Evolutionary conservation across 768 basidiomycete species (phyloP).

Genomic region (Saitozyma sp.): DNA sequence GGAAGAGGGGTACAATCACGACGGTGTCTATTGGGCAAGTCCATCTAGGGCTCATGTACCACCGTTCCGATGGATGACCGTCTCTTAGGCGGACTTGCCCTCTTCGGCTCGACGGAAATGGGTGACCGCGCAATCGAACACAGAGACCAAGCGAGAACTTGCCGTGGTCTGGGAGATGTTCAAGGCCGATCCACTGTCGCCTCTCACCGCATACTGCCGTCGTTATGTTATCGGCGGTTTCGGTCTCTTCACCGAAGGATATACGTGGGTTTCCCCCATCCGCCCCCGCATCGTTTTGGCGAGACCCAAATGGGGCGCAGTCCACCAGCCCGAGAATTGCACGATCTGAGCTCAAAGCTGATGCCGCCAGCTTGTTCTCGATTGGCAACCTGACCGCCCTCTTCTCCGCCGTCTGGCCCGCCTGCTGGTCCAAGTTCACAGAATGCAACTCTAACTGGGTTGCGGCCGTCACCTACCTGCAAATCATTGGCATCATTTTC

Average conservation of each 20-base stretch:
- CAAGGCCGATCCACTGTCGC: constrained; percentile 50
- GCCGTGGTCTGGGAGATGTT: constrained; percentile 47
- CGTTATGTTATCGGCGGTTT: constrained; percentile 53
- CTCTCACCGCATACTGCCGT: constrained; percentile 47
- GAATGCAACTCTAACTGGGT: constrained; percentile 52
- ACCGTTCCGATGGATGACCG: constrained; percentile 8
- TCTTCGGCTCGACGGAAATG: constrained; percentile 37
- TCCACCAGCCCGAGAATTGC: not conserved
- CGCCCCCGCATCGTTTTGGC: too few species aligned
- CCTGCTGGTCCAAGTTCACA: constrained; percentile 46
- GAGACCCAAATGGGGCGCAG: too few species aligned
- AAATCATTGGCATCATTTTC: constrained; percentile 55
- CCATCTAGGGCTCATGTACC: too few species aligned
- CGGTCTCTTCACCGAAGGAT: constrained; percentile 51
- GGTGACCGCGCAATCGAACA: constrained; percentile 46
- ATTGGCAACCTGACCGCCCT: constrained; percentile 54
- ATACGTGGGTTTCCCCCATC: constrained; percentile 24
- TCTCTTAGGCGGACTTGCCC: constrained; percentile 52
- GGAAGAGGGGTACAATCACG: constrained; percentile 26
- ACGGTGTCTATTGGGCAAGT: constrained; percentile 42
- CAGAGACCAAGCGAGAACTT: constrained; percentile 50
- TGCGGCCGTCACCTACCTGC: constrained; percentile 51
- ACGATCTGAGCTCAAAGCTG: not conserved
- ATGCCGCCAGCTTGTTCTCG: constrained; percentile 50
- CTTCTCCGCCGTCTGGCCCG: constrained; percentile 52